Conservation (phyloP, 352 stramenopile genomes). For the Globisporangium alternatum region DNA sequence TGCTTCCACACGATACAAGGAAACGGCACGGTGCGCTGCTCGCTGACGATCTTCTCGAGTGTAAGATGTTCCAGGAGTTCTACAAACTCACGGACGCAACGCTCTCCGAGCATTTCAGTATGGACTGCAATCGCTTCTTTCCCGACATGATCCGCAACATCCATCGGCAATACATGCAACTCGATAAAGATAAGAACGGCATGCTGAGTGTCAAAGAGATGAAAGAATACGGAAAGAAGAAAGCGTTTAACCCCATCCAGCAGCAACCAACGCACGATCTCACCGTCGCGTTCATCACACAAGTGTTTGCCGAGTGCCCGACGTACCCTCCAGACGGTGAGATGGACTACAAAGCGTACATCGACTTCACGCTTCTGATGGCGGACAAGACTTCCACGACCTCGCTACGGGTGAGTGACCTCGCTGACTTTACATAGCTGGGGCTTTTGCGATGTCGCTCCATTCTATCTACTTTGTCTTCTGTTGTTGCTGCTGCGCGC, state of each 20-base stretch:
- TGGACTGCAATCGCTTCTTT: conserved; percentile 30
- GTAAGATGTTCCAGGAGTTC: conserved; percentile 36
- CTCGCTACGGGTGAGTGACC: conserved; percentile 37
- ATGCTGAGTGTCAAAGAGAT: conserved; percentile 50
- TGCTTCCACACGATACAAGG: conserved; percentile 46
- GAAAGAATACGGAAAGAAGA: conserved; percentile 59
- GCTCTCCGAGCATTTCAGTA: conserved; percentile 29
- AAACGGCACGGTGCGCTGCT: conserved; percentile 24
- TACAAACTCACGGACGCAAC: conserved; percentile 34
- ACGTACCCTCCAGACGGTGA: conserved; percentile 44
- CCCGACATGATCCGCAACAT: conserved; percentile 34
- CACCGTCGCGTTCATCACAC: conserved; percentile 45
- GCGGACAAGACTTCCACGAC: conserved; percentile 31
- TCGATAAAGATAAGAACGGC: conserved; percentile 62
- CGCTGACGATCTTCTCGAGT: conserved; percentile 37
- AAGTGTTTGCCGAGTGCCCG: conserved; percentile 50
- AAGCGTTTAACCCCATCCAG: conserved; percentile 52
- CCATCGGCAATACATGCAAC: conserved; percentile 57
- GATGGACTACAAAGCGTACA: conserved; percentile 60
- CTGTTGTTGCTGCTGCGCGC: background rate
- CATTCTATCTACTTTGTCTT: background rate
- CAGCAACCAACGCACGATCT: conserved; percentile 54
- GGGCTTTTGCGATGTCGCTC: too few relatives aligned
- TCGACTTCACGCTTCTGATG: conserved; percentile 63
- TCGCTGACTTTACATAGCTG: background rate